phyloP scores from a whole-genome alignment of 2,329 filamentous ascomycete genomes.

The Fusarium sp. region DNA sequence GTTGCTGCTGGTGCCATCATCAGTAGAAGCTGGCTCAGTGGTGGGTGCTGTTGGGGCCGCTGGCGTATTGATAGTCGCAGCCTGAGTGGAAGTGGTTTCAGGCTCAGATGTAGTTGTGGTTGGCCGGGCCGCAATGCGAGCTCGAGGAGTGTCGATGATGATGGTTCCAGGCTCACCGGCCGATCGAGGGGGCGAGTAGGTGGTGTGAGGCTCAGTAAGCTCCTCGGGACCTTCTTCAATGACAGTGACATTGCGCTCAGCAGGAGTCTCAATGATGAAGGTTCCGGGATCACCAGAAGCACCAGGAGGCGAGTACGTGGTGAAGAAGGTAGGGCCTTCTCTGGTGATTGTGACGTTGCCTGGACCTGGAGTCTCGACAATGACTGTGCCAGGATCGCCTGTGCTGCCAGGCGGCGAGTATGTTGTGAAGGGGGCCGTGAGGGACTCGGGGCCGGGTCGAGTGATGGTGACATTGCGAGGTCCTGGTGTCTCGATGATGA shows the following conservation, averaged over 20 bases:
- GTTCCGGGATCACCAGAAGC: slow-evolving; percentile 4
- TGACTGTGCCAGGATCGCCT: neutral
- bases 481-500: slow-evolving; percentile 19
- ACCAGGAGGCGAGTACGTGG: neutral
- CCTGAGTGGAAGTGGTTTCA: neutral
- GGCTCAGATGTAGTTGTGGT: neutral
- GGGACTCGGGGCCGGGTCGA: neutral
- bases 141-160: slow-evolving; percentile 24
- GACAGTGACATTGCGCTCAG: neutral
- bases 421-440: neutral
- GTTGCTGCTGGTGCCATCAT: slow-evolving; percentile 10
- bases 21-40: neutral
- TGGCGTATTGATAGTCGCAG: neutral
- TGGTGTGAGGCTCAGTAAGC: neutral
- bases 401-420: neutral
- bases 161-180: slow-evolving; percentile 12
- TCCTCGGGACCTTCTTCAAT: neutral
- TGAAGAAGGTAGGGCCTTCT: neutral
- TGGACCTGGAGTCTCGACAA: neutral
- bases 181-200: neutral
- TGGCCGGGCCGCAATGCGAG: neutral
- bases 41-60: neutral
- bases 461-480: slow-evolving; percentile 33
- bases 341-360: neutral
- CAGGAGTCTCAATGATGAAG: neutral